Conservation (phyloP, 73 alveolate genomes). For the Symbiodinium natans region DNA sequence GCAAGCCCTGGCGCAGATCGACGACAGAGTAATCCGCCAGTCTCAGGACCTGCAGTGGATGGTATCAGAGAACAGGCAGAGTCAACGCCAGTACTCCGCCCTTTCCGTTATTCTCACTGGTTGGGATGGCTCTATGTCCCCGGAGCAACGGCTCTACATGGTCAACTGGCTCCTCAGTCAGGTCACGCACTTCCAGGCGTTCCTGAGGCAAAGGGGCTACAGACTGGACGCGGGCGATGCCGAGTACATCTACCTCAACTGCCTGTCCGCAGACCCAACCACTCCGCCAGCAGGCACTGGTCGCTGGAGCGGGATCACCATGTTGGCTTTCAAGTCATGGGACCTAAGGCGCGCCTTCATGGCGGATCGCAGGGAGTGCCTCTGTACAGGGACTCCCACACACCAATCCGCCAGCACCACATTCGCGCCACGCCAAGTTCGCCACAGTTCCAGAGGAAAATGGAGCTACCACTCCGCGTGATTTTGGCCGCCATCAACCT, state of each 20-base stretch:
- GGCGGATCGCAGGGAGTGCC: no score
- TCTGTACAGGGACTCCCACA: no score
- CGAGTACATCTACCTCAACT: neutral
- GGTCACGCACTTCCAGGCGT: neutral
- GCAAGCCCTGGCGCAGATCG: neutral
- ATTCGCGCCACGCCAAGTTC: no score
- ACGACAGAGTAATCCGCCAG: neutral
- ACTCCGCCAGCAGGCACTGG: neutral
- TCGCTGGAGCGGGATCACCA: no score
- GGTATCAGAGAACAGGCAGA: neutral
- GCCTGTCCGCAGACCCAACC: neutral
- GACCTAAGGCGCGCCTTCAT: no score
- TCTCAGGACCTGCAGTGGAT: neutral
- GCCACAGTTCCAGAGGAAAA: no score
- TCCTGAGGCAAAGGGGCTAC: neutral
- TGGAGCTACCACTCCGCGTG: no score
- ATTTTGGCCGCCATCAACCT: no score
- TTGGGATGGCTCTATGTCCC: neutral
- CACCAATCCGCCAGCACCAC: no score
- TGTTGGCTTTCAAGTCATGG: no score
- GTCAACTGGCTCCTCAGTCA: constrained; percentile 1
- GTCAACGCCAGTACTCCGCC: neutral
- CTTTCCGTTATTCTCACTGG: neutral
- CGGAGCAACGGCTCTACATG: neutral
- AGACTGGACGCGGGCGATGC: neutral